Conservation (phyloP, 495 filamentous ascomycete species). For the Ramalina intermedia region DNA sequence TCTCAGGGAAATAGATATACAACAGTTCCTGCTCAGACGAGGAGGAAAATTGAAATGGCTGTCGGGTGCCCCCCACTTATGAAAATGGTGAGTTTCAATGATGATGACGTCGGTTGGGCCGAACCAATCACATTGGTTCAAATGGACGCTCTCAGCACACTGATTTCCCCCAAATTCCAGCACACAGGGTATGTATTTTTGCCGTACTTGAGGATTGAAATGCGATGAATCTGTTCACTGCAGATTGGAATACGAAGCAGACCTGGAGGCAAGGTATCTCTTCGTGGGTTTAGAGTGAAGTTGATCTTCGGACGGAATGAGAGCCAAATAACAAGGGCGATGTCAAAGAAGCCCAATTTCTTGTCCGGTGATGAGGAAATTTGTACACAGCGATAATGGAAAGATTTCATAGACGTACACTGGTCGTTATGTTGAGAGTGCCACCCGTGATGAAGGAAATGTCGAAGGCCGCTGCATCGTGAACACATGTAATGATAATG, state of each 20-base stretch:
- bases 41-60: neutral
- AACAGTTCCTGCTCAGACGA: neutral
- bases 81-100: neutral
- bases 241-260: conserved; percentile 19
- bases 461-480: too few relatives aligned
- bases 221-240: conserved; percentile 15
- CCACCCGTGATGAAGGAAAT: too few relatives aligned
- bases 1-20: neutral
- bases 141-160: too few relatives aligned
- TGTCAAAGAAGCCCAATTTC: conserved; percentile 36
- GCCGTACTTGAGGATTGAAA: too few relatives aligned
- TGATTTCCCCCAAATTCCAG: too few relatives aligned
- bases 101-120: neutral
- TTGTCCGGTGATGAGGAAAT: conserved; percentile 20
- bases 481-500: too few relatives aligned
- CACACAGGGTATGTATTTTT: too few relatives aligned
- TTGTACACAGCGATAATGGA: too few relatives aligned
- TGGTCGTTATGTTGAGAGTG: neutral
- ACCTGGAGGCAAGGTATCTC: conserved; percentile 6
- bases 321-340: conserved; percentile 30
- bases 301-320: conserved; percentile 37
- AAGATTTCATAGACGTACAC: neutral
- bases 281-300: conserved; percentile 20
- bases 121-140: neutral
- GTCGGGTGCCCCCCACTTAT: too few relatives aligned